Evolutionary conservation across 306 rosid species (phyloP).

Genomic region (Quercus variabilis): DNA sequence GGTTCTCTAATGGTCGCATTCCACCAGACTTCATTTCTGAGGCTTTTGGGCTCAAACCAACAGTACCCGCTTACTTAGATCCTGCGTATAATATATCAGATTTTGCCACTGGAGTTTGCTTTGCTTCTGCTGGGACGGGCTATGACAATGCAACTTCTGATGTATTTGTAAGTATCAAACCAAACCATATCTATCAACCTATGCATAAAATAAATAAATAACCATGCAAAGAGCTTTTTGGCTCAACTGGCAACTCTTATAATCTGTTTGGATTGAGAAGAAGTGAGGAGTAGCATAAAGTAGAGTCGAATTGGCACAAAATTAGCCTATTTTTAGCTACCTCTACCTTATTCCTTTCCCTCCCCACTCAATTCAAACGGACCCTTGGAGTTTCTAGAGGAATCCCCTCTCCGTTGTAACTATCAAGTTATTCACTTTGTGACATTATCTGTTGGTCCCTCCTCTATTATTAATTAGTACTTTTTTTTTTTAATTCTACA

Average conservation of each 20-base stretch:
- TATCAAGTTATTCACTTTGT: not conserved
- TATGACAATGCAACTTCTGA: slow-evolving; percentile 47
- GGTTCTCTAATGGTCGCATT: slow-evolving; percentile 43
- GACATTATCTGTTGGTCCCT: not conserved
- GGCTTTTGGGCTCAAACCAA: slow-evolving; percentile 39
- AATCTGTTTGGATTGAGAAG: too few species aligned
- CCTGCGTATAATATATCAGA: slow-evolving; percentile 31
- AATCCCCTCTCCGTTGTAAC: too few species aligned
- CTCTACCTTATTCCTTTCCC: too few species aligned
- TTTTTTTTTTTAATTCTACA: too few species aligned
- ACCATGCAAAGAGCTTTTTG: too few species aligned
- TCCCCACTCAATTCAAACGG: too few species aligned
- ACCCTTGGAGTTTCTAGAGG: too few species aligned
- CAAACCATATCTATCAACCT: not conserved
- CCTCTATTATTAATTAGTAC: too few species aligned
- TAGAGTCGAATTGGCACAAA: too few species aligned
- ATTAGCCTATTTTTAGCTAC: too few species aligned
- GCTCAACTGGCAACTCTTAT: too few species aligned
- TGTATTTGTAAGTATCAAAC: slow-evolving; percentile 31
- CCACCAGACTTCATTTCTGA: slow-evolving; percentile 45
- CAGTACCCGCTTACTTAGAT: slow-evolving; percentile 48
- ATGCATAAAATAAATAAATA: not conserved
- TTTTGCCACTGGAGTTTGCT: slow-evolving; percentile 52
- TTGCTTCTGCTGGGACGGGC: slow-evolving; percentile 59
- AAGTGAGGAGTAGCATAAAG: too few species aligned